Evolutionary conservation across 2,329 filamentous ascomycete species (phyloP), one percentile per base, ranked within the genome.

Genomic region (Aspergillus nomiae): DNA sequence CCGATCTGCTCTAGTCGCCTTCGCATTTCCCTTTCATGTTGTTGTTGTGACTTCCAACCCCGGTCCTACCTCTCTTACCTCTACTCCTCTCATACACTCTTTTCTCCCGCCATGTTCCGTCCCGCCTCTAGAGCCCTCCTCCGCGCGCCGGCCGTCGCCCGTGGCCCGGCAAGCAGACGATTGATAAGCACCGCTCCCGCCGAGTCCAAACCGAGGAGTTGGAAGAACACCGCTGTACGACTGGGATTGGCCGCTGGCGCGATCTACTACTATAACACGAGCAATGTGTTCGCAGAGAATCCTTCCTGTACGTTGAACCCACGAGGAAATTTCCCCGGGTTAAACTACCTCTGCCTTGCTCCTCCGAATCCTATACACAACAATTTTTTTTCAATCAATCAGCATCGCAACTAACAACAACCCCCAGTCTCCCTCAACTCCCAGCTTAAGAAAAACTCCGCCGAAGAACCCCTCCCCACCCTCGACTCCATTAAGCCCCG

Each of bases 201-300:
- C 4, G 83, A 87, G 68, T 82, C 87, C 73, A 91, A 88, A 81
- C 87, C 87, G 71, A 83, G 92, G 76, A 91, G 89, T 76, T 97
- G 92, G 91, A 96, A 94, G 85, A 90, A 88, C 77, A 84, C 88
- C 58, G 85, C 84, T 4, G 76, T 87, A 71, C 86, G 94, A 82
- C 90, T 92, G 87, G 92, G 88, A 68, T 75, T 95, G 61, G 94
- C 92, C 0, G 84, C 83, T 63, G 92, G 86, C 24, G 88, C 90
- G 53, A 81, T 98, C 56, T 99, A 98, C 82, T 97, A 92, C 80
- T 99, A 98, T 79, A 96, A 93, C 82, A 97, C 93, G 9, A 94
- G 90, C 73, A 86, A 89, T 59, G 84, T 92, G 26, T 98, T 98
- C 78, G 91, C 93, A 19, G 92, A 97, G 72, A 90, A 96, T 78